Evolutionary conservation across 169 alveolate species (phyloP), one percentile per base, ranked within the genome.

Genomic region (Cyclospora cayetanensis): DNA sequence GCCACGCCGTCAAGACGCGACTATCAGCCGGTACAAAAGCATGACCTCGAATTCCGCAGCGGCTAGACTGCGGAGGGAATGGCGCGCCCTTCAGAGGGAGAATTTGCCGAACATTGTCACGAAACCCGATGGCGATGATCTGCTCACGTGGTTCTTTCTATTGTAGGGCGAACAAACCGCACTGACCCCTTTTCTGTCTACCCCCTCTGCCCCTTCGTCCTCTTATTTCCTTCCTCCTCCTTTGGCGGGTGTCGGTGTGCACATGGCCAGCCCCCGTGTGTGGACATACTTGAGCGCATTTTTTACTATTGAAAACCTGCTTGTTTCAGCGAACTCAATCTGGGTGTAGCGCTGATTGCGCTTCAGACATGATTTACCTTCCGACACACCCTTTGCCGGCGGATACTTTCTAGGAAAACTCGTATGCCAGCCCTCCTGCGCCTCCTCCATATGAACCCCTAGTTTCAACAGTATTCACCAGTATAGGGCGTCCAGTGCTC

Each of bases 381-480:
- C 60, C 5, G 92, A 88, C 66, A 65, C 92, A 18, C 88, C 92
- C 1, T 88, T 42, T 52, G 41, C 27, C 31, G 92, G 92, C 27
- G 92, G 92, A 18, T 83, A 70, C 27, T 96, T 95, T 91, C 95
- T 93, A 72, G 93, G 95, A 39, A 96, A 96, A 94, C 91, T 96
- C 22, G 88, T 77, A 27, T 20, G 66, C 5, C 34, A 11, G n/a
- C 41, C n/a, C 29, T 1, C 34, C 37, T 63, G 76, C 37, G 76
- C 37, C 25, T 0, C 37, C 25, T 25, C 35, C 41, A 12, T 18
- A 25, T 15, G 25, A 50, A 15, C 12, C 76, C 11, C 76, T 63
- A 11, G 37, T n/a, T 25, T 0, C 76, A 25, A n/a, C 76, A 63
- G 76, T 63, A n/a, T n/a, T 15, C 63, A 50, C 63, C 63, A 20